Evolutionary conservation across 2,329 filamentous ascomycete species (phyloP), one percentile per base, ranked within the genome.

Genomic region (Knufia petricola): DNA sequence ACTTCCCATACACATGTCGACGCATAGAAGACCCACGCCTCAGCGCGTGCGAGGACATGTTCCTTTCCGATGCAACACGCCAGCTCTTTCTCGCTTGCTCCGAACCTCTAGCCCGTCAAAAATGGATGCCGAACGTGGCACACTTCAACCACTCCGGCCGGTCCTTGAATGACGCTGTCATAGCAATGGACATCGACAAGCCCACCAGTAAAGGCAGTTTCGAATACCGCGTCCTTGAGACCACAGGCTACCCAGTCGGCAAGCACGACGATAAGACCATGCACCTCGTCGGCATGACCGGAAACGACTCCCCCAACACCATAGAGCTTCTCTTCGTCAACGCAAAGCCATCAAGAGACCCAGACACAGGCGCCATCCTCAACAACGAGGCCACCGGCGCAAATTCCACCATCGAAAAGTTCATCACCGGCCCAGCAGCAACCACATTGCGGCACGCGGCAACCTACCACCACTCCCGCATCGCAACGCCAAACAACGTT

Each of bases 331-430:
- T 63, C 46, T 52, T 67, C 30, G 57, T 66, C 48, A 68, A 67
- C 41, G 60, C 63, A 28, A 58, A 61, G 12, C 64, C 63, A 15
- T 59, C 62, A 4, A 52, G 64, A 20, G 58, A 66, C 46, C 41
- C 54, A n/a, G 36, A 48, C 7, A 64, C 60, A 1, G 63, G 64
- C 13, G 54, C 57, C 12, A 24, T 58, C 7, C 57, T 66, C 1
- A 60, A 66, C 53, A 55, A 63, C 15, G 38, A 37, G 3, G 49
- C 53, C 8, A 34, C 61, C 10, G 66, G 66, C 3, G 63, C 59
- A 6, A 68, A 68, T 48, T 61, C 64, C 8, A 68, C 66, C 0
- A 57, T 68, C 32, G 65, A 68, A 36, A 52, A 63, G 0, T 68
- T 68, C 43, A 53, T 61, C 15, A 58, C 62, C 2, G 52, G 54